Evolutionary conservation across 2,329 filamentous ascomycete species (phyloP), one percentile per base, ranked within the genome.

Genomic region (Xylariaceae sp.): DNA sequence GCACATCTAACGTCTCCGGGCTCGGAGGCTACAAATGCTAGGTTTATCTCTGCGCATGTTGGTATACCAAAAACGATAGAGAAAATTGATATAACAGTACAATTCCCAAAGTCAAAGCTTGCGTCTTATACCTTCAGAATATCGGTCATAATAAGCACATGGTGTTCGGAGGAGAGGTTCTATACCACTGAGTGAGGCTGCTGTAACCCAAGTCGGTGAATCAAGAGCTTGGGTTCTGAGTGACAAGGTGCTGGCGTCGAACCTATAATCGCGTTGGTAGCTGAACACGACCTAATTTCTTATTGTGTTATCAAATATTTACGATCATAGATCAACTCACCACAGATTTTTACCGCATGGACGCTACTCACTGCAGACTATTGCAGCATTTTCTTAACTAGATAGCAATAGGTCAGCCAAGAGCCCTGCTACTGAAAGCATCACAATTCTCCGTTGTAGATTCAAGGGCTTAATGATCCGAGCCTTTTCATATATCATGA

Each of bases 271-370:
- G 21, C 23, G n/a, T 16, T 19, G 19, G 24, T 14, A 51, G 37
- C 28, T 26, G 9, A 16, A 23, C 7, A n/a, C 11, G 16, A 19
- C n/a, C 17, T 33, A n/a, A 17, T 24, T 17, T 52, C 9, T 9
- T 43, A 4, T 23, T 9, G 40, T 17, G 23, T 16, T 52, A n/a
- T n/a, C n/a, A 52, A 47, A 6, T 7, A 29, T 12, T 16, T 6
- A 43, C 29, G 7, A 16, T 21, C n/a, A 12, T 23, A 33, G 29
- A 24, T 40, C 14, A 49, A 53, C 19, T 39, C 21, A 37, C 48
- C 24, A 29, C 37, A 39, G 28, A 31, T n/a, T n/a, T 52, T 37
- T 24, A 36, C 54, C 48, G 43, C 48, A 53, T 28, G 21, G 36
- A 12, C 26, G 24, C 9, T 41, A 44, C 19, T 24, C 45, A 26